Evolutionary conservation across 192 early-diverging fungal species (phyloP).

Genomic region (Glomus cerebriforme): DNA sequence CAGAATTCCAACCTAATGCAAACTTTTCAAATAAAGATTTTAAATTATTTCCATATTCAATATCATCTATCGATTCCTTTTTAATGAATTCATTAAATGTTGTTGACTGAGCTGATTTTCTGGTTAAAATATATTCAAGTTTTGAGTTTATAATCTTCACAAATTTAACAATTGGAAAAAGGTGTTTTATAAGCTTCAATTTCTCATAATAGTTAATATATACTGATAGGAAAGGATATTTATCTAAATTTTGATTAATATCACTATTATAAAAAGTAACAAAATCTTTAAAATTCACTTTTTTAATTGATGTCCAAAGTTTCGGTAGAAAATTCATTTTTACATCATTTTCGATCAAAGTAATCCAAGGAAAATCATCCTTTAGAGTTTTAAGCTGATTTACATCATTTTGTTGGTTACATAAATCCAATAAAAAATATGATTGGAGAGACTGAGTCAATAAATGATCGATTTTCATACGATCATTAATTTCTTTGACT

Average conservation of each 20-base stretch:
- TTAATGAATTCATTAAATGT: neutral
- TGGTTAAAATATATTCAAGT: conserved; percentile 13
- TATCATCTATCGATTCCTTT: neutral
- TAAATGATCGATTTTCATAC: neutral
- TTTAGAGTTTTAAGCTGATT: neutral
- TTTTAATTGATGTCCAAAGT: conserved; percentile 13
- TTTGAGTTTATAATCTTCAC: neutral
- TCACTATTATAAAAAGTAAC: neutral
- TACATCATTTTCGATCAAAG: neutral
- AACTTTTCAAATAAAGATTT: neutral
- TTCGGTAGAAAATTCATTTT: neutral
- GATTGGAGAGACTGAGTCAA: neutral
- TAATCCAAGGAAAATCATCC: neutral
- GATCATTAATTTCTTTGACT: neutral
- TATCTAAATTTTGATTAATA: neutral
- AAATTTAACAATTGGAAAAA: conserved; percentile 27
- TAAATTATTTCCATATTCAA: neutral
- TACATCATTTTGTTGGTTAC: no score
- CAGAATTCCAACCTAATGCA: neutral
- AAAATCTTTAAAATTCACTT: neutral
- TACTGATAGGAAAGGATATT: conserved; percentile 25
- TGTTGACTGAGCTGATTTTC: conserved; percentile 4
- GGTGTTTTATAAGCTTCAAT: neutral
- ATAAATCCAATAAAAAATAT: neutral
- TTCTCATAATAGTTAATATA: conserved; percentile 25